Evolutionary conservation across 345 rosid genomes (phyloP).

Genomic region (Syzygium jambos): DNA sequence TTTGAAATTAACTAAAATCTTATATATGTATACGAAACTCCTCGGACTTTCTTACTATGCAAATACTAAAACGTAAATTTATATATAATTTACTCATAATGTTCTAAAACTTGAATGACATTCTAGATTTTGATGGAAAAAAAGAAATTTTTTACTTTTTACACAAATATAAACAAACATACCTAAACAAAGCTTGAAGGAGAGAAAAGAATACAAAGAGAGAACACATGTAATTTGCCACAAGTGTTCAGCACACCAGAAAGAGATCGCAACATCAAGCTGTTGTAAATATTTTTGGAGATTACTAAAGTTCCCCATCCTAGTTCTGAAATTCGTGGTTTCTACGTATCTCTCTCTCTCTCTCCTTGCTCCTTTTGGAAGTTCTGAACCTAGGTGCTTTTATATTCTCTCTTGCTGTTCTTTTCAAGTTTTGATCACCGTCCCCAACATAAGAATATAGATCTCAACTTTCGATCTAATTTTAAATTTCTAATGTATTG

Average conservation of each 20-base stretch:
- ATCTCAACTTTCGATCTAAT: background rate
- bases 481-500: background rate
- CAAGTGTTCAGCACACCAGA: background rate
- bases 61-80: background rate
- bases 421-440: background rate
- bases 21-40: background rate
- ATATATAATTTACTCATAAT: background rate
- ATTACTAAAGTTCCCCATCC: background rate
- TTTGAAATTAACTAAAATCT: background rate
- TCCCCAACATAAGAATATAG: background rate
- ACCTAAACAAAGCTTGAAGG: background rate
- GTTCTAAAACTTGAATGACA: background rate
- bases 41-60: background rate
- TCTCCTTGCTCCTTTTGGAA: background rate
- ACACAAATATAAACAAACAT: background rate
- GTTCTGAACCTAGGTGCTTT: background rate
- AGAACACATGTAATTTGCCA: background rate
- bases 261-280: background rate
- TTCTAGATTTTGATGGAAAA: background rate
- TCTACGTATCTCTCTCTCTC: background rate
- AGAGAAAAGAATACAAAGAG: background rate
- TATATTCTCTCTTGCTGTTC: background rate
- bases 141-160: background rate
- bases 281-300: background rate
- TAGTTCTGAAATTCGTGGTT: background rate